Conservation (phyloP, 768 basidiomycete species). For the Suillus placidus region DNA sequence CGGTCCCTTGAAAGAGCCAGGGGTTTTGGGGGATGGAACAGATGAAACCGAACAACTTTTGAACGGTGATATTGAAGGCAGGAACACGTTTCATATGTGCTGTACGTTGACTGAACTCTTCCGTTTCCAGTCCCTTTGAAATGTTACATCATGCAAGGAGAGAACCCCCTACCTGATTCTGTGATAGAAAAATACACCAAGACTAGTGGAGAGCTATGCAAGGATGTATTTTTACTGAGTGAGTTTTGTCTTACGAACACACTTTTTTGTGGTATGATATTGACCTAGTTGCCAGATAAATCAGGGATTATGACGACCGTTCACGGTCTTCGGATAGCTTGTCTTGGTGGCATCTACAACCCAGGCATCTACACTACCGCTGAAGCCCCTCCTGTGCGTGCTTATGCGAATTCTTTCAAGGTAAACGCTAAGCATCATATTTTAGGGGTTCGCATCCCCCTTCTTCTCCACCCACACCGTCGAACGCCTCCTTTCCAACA, state of each 20-base stretch:
- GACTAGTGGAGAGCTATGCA: conserved; percentile 78
- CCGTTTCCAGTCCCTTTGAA: conserved; percentile 72
- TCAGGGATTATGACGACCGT: conserved; percentile 79
- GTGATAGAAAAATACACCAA: conserved; percentile 77
- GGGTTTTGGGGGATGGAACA: conserved; percentile 36
- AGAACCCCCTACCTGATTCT: conserved; percentile 66
- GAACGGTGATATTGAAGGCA: conserved; percentile 69
- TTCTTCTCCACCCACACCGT: conserved; percentile 72
- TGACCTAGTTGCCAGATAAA: conserved; percentile 57
- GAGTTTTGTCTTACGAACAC: conserved; percentile 32
- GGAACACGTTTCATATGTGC: conserved; percentile 12
- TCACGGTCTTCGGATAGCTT: conserved; percentile 81
- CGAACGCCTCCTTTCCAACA: conserved; percentile 73
- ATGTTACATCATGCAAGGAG: conserved; percentile 93
- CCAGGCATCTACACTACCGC: conserved; percentile 57
- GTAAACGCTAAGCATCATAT: conserved; percentile 6
- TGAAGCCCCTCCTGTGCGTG: conserved; percentile 65
- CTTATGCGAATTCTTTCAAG: not conserved
- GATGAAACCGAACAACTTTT: conserved; percentile 64
- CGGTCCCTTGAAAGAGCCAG: conserved; percentile 49
- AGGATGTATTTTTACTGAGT: conserved; percentile 88
- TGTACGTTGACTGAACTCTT: conserved; percentile 18
- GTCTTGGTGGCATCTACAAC: conserved; percentile 80
- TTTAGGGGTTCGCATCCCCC: conserved; percentile 74
- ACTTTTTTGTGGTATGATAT: not conserved